These are phyloP conservation scores for Chrysochromulina parva DNA, from an alignment of 78 protist species.

Conservation along the genomic window DNA sequence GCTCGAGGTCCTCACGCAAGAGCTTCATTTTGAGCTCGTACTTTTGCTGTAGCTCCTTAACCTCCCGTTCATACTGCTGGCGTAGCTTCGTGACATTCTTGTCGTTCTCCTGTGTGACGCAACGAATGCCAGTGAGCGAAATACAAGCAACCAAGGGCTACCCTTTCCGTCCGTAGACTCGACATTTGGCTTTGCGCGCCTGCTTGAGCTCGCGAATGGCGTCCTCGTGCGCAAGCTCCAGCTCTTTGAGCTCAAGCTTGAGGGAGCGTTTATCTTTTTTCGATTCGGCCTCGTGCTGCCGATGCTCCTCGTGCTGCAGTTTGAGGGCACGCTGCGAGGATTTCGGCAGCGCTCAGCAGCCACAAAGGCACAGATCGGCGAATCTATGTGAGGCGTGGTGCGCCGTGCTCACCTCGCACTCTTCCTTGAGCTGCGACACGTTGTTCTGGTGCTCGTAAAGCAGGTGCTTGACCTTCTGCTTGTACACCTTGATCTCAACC, in stretches of 20 bases:
- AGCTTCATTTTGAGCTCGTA: constrained; percentile 57
- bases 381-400: too few relatives aligned
- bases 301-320: constrained; percentile 47
- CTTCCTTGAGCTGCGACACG: constrained; percentile 61
- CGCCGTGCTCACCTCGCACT: neutral
- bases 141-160: too few relatives aligned
- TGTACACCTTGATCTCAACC: constrained; percentile 76
- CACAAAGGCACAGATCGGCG: too few relatives aligned
- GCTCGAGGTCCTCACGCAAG: constrained; percentile 70
- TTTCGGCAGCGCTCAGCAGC: too few relatives aligned
- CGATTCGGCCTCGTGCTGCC: constrained; percentile 29
- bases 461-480: constrained; percentile 81
- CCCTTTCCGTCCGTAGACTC: too few relatives aligned
- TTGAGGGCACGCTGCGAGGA: neutral
- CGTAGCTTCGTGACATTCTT: constrained; percentile 52
- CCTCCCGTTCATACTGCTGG: constrained; percentile 59
- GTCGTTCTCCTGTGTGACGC: constrained; percentile 46
- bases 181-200: neutral
- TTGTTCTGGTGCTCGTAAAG: constrained; percentile 80
- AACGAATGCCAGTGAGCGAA: too few relatives aligned
- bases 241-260: constrained; percentile 60
- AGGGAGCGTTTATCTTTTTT: constrained; percentile 39
- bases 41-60: constrained; percentile 55
- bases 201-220: neutral
- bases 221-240: constrained; percentile 63